A percentile compares a stretch with the other conserved stretches of the same genome.
These are phyloP conservation scores for Smallanthus sonchifolius DNA, from an alignment of 129 eudicot genomes.

Conservation along the genomic window DNA sequence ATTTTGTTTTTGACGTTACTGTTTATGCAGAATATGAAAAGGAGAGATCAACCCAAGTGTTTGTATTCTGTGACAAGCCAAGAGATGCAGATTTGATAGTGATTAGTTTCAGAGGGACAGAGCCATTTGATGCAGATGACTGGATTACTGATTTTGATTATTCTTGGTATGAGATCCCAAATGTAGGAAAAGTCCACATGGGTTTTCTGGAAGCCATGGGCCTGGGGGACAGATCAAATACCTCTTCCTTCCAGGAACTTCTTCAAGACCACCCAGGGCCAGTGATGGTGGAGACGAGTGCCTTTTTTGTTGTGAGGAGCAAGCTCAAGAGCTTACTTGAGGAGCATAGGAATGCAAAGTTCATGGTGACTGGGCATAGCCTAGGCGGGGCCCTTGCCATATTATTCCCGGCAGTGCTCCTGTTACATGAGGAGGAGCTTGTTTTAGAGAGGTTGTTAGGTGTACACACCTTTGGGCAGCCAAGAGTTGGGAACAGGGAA, in stretches of 20 bases:
- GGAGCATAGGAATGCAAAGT: constrained; percentile 66
- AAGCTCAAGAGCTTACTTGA: constrained; percentile 50
- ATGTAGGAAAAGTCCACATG: constrained; percentile 80
- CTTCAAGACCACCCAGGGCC: constrained; percentile 25
- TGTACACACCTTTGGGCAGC: constrained; percentile 90
- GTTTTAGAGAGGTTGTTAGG: constrained; percentile 59
- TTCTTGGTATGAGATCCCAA: constrained; percentile 88
- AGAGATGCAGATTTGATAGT: constrained; percentile 69
- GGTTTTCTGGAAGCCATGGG: constrained; percentile 96
- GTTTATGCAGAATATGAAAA: constrained; percentile 62
- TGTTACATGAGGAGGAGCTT: constrained; percentile 56
- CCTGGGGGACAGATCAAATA: constrained; percentile 56
- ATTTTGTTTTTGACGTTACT: too few relatives aligned
- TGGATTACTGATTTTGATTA: constrained; percentile 91
- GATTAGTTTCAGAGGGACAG: constrained; percentile 86
- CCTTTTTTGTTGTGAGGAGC: constrained; percentile 52
- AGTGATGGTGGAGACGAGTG: constrained; percentile 32
- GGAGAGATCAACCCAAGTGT: constrained; percentile 78
- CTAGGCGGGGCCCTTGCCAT: constrained; percentile 94
- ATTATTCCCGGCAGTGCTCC: constrained; percentile 62
- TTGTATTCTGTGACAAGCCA: constrained; percentile 68
- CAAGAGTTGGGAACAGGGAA: constrained; percentile 64
- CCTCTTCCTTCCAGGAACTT: constrained; percentile 43
- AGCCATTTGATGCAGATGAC: constrained; percentile 88
- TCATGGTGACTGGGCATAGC: constrained; percentile 89